A percentile compares a stretch with the other conserved stretches of the same genome.
Conservation (phyloP, 805 yeast species). For the Candida sithepensis region DNA sequence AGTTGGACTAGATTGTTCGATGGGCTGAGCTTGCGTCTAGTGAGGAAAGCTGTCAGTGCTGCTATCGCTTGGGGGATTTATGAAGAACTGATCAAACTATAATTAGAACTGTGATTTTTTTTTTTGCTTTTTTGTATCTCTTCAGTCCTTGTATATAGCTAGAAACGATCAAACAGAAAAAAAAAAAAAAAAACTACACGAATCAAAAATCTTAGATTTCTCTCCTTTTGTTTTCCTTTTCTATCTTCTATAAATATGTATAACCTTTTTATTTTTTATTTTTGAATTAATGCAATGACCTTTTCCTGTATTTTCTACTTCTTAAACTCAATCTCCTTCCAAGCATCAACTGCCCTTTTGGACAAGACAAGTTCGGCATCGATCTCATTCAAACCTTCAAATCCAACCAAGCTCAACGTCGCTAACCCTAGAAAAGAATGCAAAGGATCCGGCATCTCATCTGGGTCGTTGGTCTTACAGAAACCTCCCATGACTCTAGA, state of each 20-base stretch:
- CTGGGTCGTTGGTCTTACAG: slow-evolving; percentile 53
- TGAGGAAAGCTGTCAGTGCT: slow-evolving; percentile 85
- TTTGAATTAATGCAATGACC: background rate
- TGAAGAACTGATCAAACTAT: slow-evolving; percentile 69
- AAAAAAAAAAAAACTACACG: too few relatives aligned
- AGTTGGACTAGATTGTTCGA: slow-evolving; percentile 62
- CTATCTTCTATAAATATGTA: too few relatives aligned
- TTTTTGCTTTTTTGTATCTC: too few relatives aligned
- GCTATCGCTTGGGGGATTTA: slow-evolving; percentile 97
- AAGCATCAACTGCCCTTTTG: slow-evolving; percentile 12
- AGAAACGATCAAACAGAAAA: too few relatives aligned
- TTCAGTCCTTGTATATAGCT: too few relatives aligned
- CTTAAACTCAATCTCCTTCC: slow-evolving; percentile 12
- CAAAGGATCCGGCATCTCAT: slow-evolving; percentile 60
- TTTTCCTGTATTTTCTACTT: background rate
- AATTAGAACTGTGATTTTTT: too few relatives aligned
- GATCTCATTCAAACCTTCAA: slow-evolving; percentile 8
- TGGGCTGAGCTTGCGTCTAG: slow-evolving; percentile 76
- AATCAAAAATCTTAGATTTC: too few relatives aligned
- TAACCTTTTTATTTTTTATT: background rate
- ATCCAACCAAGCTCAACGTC: slow-evolving; percentile 38
- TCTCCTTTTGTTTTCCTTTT: too few relatives aligned
- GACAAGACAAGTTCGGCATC: slow-evolving; percentile 25
- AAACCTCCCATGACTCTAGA: slow-evolving; percentile 72
- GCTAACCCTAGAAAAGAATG: slow-evolving; percentile 65